Percentiles rank a stretch among this genome's conserved stretches.
These are phyloP conservation scores for Lentinula lateritia DNA, from an alignment of 768 basidiomycete genomes.

Conservation along the genomic window DNA sequence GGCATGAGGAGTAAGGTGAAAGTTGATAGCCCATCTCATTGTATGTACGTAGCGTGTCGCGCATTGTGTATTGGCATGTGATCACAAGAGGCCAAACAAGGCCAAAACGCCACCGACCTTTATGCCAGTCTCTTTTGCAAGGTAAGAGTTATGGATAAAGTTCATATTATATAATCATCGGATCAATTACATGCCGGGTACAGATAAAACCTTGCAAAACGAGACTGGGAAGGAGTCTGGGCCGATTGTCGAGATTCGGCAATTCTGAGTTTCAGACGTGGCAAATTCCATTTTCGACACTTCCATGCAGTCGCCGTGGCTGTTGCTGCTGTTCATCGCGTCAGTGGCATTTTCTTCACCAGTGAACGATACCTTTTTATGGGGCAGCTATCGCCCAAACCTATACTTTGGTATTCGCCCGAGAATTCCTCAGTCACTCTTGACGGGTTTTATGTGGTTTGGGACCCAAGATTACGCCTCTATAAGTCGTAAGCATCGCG, in stretches of 20 bases:
- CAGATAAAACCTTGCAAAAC: no score
- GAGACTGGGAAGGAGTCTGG: no score
- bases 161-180: no score
- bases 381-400: conserved; percentile 88
- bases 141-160: no score
- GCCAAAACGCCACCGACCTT: no score
- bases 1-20: no score
- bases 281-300: background rate
- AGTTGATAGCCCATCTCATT: no score
- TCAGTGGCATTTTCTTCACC: conserved; percentile 30
- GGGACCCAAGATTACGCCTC: conserved; percentile 83
- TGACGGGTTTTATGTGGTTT: conserved; percentile 94
- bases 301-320: conserved; percentile 39
- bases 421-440: conserved; percentile 78
- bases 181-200: no score
- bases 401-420: conserved; percentile 94
- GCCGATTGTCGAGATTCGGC: background rate
- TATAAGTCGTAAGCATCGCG: conserved; percentile 45
- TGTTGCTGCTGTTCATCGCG: conserved; percentile 41
- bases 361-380: conserved; percentile 57
- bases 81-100: no score
- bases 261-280: background rate
- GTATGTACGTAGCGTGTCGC: no score
- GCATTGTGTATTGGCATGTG: no score
- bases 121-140: no score